A percentile compares a stretch with the other conserved stretches of the same genome.
Conservation (phyloP, 2,329 filamentous ascomycete genomes). For the Tolypocladium guangdongense region DNA sequence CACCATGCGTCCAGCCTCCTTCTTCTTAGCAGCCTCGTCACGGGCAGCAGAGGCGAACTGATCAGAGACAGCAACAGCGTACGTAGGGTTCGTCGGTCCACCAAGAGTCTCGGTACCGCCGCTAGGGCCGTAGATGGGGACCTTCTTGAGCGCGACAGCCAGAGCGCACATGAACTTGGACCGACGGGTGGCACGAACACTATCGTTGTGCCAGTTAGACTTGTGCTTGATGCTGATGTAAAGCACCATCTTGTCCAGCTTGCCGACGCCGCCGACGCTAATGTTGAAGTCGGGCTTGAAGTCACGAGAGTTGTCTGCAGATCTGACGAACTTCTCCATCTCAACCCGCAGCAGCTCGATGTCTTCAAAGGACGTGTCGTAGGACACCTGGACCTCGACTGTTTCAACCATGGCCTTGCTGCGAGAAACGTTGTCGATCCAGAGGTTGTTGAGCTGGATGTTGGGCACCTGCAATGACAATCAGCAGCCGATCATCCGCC, state of each 20-base stretch:
- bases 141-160: constrained; percentile 70
- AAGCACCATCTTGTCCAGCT: constrained; percentile 80
- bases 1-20: constrained; percentile 56
- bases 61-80: constrained; percentile 67
- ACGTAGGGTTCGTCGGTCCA: constrained; percentile 64
- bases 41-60: constrained; percentile 54
- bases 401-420: constrained; percentile 87
- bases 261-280: constrained; percentile 65
- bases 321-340: constrained; percentile 73
- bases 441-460: constrained; percentile 81
- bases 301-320: constrained; percentile 79
- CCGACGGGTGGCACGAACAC: constrained; percentile 65
- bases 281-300: constrained; percentile 79
- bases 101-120: constrained; percentile 54
- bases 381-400: constrained; percentile 69
- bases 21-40: constrained; percentile 44
- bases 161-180: constrained; percentile 97
- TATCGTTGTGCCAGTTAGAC: constrained; percentile 83
- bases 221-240: constrained; percentile 84
- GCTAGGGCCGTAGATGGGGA: constrained; percentile 76
- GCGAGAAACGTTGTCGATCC: constrained; percentile 88
- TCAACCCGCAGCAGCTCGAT: constrained; percentile 75
- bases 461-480: constrained; percentile 62
- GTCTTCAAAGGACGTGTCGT: constrained; percentile 81
- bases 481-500: background rate